Evolutionary conservation across 78 protist genomes (phyloP), one percentile per base, ranked within the genome.

Genomic region (Chrysochromulina parva): DNA sequence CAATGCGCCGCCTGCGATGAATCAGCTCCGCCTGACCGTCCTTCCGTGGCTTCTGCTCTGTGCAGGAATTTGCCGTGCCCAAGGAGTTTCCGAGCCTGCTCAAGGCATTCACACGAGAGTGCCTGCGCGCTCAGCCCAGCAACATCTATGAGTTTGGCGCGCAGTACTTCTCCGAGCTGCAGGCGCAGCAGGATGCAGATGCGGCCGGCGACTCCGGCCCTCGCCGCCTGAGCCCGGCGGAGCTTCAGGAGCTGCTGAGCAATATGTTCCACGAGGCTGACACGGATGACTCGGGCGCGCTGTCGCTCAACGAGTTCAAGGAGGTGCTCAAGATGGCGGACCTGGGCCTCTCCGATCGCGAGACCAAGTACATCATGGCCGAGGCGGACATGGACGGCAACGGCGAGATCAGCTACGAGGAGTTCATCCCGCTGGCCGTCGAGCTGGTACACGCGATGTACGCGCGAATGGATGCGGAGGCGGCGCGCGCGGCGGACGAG

Each of bases 61-160:
- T 38, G 38, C 19, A 38, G 38, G 38, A 38, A 38, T 82, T 82
- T 24, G 16, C 1, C 13, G 65, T 82, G n/a, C 88, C 88, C 19
- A 57, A 82, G 69, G 88, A 57, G 55, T 57, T 82, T 52, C 88
- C 65, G 53, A 17, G 26, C 57, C 7, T 82, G 14, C 88, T 82
- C 11, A 85, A 85, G 50, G 89, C 60, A 2, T 85, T 85, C 58
- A 47, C 76, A 7, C 89, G 89, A 2, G 89, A 85, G 50, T 54
- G 58, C 26, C 55, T 85, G 24, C 60, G 89, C 67, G 0, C 7
- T 59, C 58, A 85, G 50, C 89, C 89, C 19, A 19, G 1, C 28
- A 53, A 85, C 55, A 60, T 85, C 28, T 85, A 85, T 28, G 74
- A n/a, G 7, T 85, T 85, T 16, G 89, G 89, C 89, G 89, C 89